Base-by-base conservation (phyloP, 2,329 filamentous ascomycete genomes). In the Fusarium poae region DNA sequence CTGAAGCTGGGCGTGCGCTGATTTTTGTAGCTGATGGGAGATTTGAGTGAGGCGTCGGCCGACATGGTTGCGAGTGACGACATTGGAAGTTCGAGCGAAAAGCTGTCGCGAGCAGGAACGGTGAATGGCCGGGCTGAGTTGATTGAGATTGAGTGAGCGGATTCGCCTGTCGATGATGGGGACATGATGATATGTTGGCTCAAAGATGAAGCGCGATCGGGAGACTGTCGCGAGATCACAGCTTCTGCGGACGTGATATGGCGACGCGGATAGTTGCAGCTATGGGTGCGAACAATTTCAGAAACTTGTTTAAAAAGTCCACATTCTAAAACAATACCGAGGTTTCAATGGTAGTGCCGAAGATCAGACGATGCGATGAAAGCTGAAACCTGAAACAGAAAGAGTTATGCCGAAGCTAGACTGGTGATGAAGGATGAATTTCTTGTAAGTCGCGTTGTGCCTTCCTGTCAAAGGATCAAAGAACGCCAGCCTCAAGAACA, bases 81-180 rank as follows among this genome's bases (percentile, higher is more conserved):
- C 30, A 81, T 79, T 29, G 83, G 79, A 46, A 85, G 77, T 48
- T 86, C 84, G 70, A 86, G 80, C 42, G 79, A 79, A 73, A 86
- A 86, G 59, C 69, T 79, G 43, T 85, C 83, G 68, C 84, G 79
- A 34, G 78, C 80, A 23, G 82, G 80, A 52, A 84, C 70, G n/a
- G 81, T 79, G 65, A 82, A 86, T 30, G 78, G 78, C 68, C 81
- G 80, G 63, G 79, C 75, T 34, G 78, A 78, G 49, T 77, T 78
- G 51, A 76, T 77, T 32, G 76, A 76, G 45, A 75, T 76, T 61
- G 83, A 84, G 62, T 78, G 80, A 70, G 84, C 83, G 66, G 85
- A 86, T 77, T 85, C 84, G 74, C 81, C 83, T 70, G 83, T 85
- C 73, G 84, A 86, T 37, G 84, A 86, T 74, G 84, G 83, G 77